These are phyloP conservation scores for Plectranthus barbatus DNA, from an alignment of 257 asterid species.

Conservation along the genomic window DNA sequence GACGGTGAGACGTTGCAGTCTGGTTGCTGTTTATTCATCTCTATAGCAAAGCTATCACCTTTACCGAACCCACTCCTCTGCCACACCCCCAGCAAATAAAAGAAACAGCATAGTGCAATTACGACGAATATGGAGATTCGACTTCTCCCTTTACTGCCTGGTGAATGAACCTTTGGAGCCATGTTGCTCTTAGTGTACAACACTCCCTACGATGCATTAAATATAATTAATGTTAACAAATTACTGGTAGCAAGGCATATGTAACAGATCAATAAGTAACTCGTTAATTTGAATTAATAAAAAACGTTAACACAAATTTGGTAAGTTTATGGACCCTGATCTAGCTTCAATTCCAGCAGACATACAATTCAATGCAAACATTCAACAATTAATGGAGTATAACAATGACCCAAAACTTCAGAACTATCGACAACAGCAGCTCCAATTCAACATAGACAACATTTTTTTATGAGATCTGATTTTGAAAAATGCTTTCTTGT, in stretches of 20 bases:
- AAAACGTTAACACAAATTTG: not conserved
- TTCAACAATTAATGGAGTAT: not conserved
- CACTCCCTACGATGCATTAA: constrained; percentile 18
- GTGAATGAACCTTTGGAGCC: constrained; percentile 56
- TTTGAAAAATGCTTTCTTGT: not conserved
- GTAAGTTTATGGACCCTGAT: not conserved
- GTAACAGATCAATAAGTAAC: constrained; percentile 5
- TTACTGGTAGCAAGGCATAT: not conserved
- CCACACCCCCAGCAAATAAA: constrained; percentile 76
- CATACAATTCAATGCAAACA: not conserved
- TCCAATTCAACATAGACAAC: constrained; percentile 2
- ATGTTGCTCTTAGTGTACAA: constrained; percentile 30
- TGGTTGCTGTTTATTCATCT: constrained; percentile 42
- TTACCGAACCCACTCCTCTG: constrained; percentile 86
- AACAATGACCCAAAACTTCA: not conserved
- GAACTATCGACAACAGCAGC: not conserved
- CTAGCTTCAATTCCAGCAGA: not conserved
- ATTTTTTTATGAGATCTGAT: constrained; percentile 13
- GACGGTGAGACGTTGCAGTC: constrained; percentile 51
- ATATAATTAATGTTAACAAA: constrained; percentile 7
- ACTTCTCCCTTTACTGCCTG: constrained; percentile 49
- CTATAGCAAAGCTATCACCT: constrained; percentile 58
- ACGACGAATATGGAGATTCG: constrained; percentile 52
- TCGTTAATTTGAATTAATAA: not conserved
- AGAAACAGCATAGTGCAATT: constrained; percentile 68